Evolutionary conservation across 805 yeast species (phyloP), one percentile per base, ranked within the genome.

Genomic region (Sporopachydermia lactativora): DNA sequence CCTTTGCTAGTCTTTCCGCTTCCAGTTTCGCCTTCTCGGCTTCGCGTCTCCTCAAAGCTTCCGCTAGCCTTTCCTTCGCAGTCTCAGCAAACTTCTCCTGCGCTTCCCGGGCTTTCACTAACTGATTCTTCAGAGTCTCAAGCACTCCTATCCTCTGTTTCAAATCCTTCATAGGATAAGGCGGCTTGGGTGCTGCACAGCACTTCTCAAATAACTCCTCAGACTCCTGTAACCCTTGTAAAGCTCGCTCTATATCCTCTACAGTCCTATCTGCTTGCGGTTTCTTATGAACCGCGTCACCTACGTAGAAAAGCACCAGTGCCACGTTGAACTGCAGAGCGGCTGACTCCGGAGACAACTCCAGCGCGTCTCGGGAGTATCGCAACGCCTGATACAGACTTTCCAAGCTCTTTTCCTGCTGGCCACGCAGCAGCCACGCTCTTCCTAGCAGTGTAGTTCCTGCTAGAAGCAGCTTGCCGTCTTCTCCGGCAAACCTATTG

Each of bases 61-160:
- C 85, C 38, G 70, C 78, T 43, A 89, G 65, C 60, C 75, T 82
- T 34, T 65, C 65, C 40, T 70, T 68, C 41, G 73, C 65, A 43
- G 71, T 68, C 14, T 57, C 57, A 43, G 83, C 88, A 57, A 69
- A 77, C 45, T 70, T 78, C 47, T 67, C 65, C 49, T 92, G 96
- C 48, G 83, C 89, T 17, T 70, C 74, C 40, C 81, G 62, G 18
- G 78, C 73, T 44, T 78, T 72, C 48, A 71, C 81, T 47, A 92
- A 67, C 54, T 86, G 80, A 43, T 73, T 76, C 45, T 72, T 65
- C 54, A 86, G 66, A 0, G 95, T 81, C 39, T 75, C 68, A 54
- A 95, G 96, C 70, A 85, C 71, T 48, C 73, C 72, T n/a, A 92
- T 89, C 61, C 96, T 77, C 49, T 86, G 79, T 51, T 77, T 79